phyloP scores from a whole-genome alignment of 345 rosid genomes.

The Syzygium aqueum region DNA sequence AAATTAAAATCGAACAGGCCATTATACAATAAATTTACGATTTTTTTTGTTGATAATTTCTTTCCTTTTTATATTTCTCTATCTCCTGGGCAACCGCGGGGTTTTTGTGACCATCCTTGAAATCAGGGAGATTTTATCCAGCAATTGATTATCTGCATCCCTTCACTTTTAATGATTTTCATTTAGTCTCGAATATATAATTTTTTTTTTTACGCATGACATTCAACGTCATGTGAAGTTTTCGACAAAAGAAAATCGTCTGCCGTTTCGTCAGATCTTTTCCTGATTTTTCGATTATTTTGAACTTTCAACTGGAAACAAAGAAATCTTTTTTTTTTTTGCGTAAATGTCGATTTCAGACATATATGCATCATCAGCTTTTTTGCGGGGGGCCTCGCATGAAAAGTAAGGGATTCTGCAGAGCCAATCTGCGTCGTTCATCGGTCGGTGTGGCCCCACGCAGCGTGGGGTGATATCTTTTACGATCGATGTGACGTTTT shows the following conservation, averaged over 20 bases:
- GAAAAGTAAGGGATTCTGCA: neutral
- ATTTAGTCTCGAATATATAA: neutral
- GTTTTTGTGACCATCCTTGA: neutral
- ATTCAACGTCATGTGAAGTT: neutral
- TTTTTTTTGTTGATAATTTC: neutral
- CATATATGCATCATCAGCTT: neutral
- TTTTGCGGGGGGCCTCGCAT: neutral
- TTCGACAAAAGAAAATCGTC: neutral
- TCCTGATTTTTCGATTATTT: neutral
- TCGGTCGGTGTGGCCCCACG: neutral
- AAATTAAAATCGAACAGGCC: accelerated
- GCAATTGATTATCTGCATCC: neutral
- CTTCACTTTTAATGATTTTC: neutral
- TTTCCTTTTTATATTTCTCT: neutral
- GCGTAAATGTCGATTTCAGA: neutral
- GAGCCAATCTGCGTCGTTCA: neutral
- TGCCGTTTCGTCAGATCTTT: neutral
- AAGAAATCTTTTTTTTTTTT: neutral
- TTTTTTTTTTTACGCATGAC: neutral
- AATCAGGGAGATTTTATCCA: neutral
- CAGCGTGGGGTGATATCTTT: neutral
- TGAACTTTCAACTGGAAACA: neutral
- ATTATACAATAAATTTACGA: neutral
- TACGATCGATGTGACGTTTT: neutral
- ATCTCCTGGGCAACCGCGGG: neutral